Percentiles rank a stretch among this genome's conserved stretches.
phyloP scores from a whole-genome alignment of 257 asterid species.

The Echium plantagineum region DNA sequence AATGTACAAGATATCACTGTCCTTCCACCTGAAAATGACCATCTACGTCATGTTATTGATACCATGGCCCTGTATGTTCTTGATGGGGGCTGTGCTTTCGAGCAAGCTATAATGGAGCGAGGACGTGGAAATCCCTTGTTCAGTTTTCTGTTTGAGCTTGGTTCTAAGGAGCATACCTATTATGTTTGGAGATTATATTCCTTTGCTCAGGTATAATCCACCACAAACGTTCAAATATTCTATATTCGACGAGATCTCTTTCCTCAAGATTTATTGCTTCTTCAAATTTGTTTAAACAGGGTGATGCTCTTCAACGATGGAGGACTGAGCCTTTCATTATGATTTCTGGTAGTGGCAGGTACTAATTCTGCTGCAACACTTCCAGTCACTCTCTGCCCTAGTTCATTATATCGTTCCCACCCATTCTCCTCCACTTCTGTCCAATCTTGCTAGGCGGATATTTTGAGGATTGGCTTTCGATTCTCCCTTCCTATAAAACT shows the following conservation, averaged over 20 bases:
- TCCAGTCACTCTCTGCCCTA: background rate
- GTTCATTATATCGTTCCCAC: background rate
- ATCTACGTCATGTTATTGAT: slow-evolving; percentile 73
- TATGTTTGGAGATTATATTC: slow-evolving; percentile 98
- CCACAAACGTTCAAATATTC: background rate
- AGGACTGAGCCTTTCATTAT: slow-evolving; percentile 95
- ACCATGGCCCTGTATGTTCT: slow-evolving; percentile 94
- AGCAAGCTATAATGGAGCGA: slow-evolving; percentile 95
- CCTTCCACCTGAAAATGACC: slow-evolving; percentile 69
- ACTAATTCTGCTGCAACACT: slow-evolving; percentile 2
- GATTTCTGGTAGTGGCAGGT: slow-evolving; percentile 99
- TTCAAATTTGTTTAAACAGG: slow-evolving; percentile 31
- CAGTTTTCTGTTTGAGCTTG: slow-evolving; percentile 84
- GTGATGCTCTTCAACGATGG: slow-evolving; percentile 93
- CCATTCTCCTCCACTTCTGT: background rate
- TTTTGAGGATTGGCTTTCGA: background rate
- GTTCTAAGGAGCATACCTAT: slow-evolving; percentile 85
- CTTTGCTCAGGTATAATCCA: slow-evolving; percentile 69
- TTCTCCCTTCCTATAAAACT: background rate
- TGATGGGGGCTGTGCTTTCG: slow-evolving; percentile 96
- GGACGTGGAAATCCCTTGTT: slow-evolving; percentile 87
- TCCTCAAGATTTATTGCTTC: background rate
- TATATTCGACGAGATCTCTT: background rate
- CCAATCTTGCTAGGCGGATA: background rate
- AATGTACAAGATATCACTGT: slow-evolving; percentile 83